phyloP scores from a whole-genome alignment of 495 filamentous ascomycete species.

The Tuber magnatum region DNA sequence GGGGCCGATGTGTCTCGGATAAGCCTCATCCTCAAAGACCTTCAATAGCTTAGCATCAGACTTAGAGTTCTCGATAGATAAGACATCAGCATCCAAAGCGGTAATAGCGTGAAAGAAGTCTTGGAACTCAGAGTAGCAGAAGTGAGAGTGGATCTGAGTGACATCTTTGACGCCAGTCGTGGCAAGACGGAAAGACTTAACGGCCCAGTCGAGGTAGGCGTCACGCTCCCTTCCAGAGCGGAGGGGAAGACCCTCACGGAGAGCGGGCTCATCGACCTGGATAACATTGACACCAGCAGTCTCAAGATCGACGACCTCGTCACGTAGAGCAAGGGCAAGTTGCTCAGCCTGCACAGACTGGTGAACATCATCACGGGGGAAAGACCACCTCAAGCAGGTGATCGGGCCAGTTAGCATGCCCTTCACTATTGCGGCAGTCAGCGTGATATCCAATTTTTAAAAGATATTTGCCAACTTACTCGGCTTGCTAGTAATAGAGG shows the following conservation, averaged over 20 bases:
- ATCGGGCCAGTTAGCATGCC: constrained; percentile 99
- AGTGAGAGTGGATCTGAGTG: constrained; percentile 99
- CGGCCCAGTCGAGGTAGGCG: constrained; percentile 92
- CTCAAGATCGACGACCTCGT: constrained; percentile 97
- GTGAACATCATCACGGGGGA: constrained; percentile 98
- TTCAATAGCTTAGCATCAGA: constrained; percentile 97
- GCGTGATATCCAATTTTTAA: neutral
- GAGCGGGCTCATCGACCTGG: constrained; percentile 97
- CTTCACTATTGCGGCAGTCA: constrained; percentile 49
- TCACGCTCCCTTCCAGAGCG: constrained; percentile 84
- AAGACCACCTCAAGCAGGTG: constrained; percentile 97
- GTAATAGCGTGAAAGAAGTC: constrained; percentile 99
- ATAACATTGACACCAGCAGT: constrained; percentile 92
- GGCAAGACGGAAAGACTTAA: constrained; percentile 90
- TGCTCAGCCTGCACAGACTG: constrained; percentile 98
- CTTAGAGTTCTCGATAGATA: constrained; percentile 99
- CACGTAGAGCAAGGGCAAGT: constrained; percentile 92
- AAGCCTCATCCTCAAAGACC: constrained; percentile 94
- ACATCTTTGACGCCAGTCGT: constrained; percentile 83
- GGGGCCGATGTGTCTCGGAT: constrained; percentile 94
- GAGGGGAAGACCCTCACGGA: constrained; percentile 97
- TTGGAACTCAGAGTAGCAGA: constrained; percentile 99
- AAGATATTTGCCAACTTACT: constrained; percentile 47
- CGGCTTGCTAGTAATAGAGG: constrained; percentile 90
- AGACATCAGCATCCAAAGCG: constrained; percentile 92